These are phyloP conservation scores for Crithidia brevicula DNA, from an alignment of 208 protist species.

Conservation along the genomic window DNA sequence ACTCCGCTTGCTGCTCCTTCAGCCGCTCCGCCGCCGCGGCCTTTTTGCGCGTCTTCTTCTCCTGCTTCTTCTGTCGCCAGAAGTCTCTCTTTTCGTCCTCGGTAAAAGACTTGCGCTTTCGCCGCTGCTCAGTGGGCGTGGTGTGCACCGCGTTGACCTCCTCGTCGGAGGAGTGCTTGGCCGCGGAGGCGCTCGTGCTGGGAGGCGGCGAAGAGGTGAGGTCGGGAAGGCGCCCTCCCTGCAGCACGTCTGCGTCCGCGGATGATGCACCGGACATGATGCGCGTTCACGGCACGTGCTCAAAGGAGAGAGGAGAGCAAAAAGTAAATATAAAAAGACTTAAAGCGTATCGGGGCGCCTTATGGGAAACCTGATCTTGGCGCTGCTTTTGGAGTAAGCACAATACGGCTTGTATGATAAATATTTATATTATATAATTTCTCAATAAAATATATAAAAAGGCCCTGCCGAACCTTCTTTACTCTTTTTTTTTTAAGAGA, in stretches of 20 bases:
- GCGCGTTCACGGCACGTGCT: no score
- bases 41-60: conserved; percentile 47
- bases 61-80: conserved; percentile 65
- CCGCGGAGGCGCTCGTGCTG: no score
- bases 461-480: no score
- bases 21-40: conserved; percentile 36
- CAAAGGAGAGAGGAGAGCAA: no score
- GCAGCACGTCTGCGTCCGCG: neutral
- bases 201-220: conserved; percentile 7
- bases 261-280: neutral
- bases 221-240: neutral
- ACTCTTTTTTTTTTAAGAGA: no score
- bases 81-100: conserved; percentile 57
- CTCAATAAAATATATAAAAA: no score
- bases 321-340: no score
- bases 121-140: conserved; percentile 15
- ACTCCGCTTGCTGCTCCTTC: conserved; percentile 42
- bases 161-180: neutral
- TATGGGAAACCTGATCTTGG: no score
- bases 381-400: no score
- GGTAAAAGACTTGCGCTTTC: conserved; percentile 59
- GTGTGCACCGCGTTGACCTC: neutral
- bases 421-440: no score
- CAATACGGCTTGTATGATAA: no score
- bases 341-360: no score